phyloP scores from a whole-genome alignment of 2,329 filamentous ascomycete genomes.

The Trichoderma afroharzianum region DNA sequence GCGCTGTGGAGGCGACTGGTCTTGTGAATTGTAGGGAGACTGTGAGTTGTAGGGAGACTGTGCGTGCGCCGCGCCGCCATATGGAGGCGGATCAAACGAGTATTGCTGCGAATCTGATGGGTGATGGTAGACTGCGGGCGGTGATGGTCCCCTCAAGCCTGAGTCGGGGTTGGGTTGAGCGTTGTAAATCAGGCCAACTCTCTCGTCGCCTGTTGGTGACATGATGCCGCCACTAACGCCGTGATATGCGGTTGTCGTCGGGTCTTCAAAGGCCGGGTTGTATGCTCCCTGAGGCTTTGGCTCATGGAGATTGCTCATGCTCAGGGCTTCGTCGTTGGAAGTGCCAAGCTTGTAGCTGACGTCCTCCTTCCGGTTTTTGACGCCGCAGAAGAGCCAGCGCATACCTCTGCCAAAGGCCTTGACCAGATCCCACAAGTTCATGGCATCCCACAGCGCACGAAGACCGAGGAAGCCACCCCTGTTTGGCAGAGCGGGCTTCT shows the following conservation, averaged over 20 bases:
- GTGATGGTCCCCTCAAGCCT: slow-evolving; percentile 4
- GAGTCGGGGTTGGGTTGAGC: slow-evolving; percentile 30
- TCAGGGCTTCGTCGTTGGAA: slow-evolving; percentile 33
- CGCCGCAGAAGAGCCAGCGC: slow-evolving; percentile 76
- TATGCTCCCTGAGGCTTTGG: slow-evolving; percentile 20
- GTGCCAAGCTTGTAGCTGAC: slow-evolving; percentile 42
- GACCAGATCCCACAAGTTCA: slow-evolving; percentile 79
- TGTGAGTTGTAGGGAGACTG: not conserved
- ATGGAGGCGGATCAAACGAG: slow-evolving; percentile 6
- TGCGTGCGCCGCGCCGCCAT: not conserved
- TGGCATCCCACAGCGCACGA: slow-evolving; percentile 64
- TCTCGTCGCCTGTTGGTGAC: slow-evolving; percentile 34
- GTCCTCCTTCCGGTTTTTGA: slow-evolving; percentile 56
- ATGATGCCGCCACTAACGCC: slow-evolving; percentile 17
- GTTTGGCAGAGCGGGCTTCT: slow-evolving; percentile 49
- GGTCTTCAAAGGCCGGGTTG: slow-evolving; percentile 8
- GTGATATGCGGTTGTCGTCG: slow-evolving; percentile 19
- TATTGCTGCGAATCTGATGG: not conserved
- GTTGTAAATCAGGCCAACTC: slow-evolving; percentile 41
- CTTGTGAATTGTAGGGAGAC: not conserved
- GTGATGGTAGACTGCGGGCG: slow-evolving; percentile 8
- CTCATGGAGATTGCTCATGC: slow-evolving; percentile 38
- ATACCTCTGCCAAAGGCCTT: slow-evolving; percentile 75
- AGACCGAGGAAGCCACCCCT: slow-evolving; percentile 62
- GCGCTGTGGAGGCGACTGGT: slow-evolving; percentile 4